These are phyloP conservation scores for Aegilops speltoides DNA, from an alignment of 176 grass and related monocot genomes.

Conservation along the genomic window DNA sequence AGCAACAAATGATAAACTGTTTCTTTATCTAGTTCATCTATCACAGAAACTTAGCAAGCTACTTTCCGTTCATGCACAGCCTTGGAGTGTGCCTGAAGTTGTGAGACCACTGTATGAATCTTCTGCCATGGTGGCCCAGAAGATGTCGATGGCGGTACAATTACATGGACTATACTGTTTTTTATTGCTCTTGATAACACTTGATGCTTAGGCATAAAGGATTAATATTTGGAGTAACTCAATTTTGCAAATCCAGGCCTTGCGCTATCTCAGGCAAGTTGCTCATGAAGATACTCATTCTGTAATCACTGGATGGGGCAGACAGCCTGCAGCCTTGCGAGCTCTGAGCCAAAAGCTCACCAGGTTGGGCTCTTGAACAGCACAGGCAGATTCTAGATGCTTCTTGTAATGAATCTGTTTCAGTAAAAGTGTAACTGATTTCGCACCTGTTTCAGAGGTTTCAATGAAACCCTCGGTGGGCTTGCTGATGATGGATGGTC, in stretches of 20 bases:
- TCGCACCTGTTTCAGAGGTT: slow-evolving; percentile 55
- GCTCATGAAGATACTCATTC: slow-evolving; percentile 64
- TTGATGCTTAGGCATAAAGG: not conserved
- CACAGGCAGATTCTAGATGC: not conserved
- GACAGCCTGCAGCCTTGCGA: slow-evolving; percentile 78
- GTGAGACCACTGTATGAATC: slow-evolving; percentile 86
- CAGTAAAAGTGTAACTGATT: not conserved
- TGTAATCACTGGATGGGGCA: slow-evolving; percentile 66
- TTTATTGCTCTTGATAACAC: not conserved
- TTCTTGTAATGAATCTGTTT: slow-evolving; percentile 13
- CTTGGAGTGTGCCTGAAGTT: slow-evolving; percentile 95
- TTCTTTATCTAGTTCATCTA: not conserved
- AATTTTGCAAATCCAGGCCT: slow-evolving; percentile 56
- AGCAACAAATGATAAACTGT: not conserved
- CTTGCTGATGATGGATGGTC: slow-evolving; percentile 91
- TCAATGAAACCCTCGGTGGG: slow-evolving; percentile 89
- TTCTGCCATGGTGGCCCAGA: slow-evolving; percentile 80
- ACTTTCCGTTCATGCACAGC: slow-evolving; percentile 39
- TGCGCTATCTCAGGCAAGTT: slow-evolving; percentile 88
- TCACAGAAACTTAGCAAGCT: not conserved
- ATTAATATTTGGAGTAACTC: slow-evolving; percentile 8
- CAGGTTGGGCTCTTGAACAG: slow-evolving; percentile 50
- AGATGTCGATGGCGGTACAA: slow-evolving; percentile 73
- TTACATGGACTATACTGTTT: not conserved
- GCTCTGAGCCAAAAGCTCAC: slow-evolving; percentile 88